phyloP scores from a whole-genome alignment of 129 eudicot genomes.

The Flaveria ramosissima region DNA sequence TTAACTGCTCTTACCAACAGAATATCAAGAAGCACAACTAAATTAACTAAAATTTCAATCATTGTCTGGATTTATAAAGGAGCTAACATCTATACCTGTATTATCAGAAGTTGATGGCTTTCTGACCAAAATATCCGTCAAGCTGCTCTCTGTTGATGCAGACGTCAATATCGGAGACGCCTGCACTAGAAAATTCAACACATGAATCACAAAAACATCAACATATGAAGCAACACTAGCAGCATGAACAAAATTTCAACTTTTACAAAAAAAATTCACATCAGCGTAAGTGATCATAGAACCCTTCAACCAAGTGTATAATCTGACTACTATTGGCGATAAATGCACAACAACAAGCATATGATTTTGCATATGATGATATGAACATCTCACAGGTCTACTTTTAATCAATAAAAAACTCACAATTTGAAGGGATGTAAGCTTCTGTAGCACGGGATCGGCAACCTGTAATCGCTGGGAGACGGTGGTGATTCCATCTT shows the following conservation, averaged over 20 bases:
- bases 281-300: too few species aligned
- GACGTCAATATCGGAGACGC: constrained; percentile 69
- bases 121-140: constrained; percentile 76
- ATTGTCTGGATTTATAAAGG: too few species aligned
- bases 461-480: constrained; percentile 60
- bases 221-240: too few species aligned
- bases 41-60: too few species aligned
- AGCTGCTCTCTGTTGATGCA: constrained; percentile 66
- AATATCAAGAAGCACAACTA: not conserved
- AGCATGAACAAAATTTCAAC: not conserved
- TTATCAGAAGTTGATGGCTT: constrained; percentile 58
- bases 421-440: constrained; percentile 75
- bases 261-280: not conserved
- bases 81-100: constrained; percentile 29
- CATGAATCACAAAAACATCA: constrained; percentile 5
- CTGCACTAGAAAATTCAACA: constrained; percentile 32
- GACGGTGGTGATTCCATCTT: constrained; percentile 76
- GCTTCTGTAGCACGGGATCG: constrained; percentile 74
- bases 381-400: too few species aligned
- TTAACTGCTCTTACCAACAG: not conserved
- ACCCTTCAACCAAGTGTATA: too few species aligned
- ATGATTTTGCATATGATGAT: too few species aligned
- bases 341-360: not conserved
- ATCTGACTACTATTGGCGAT: not conserved
- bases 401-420: constrained; percentile 17